Evolutionary conservation across 768 basidiomycete species (phyloP).

Genomic region (Calocera viscosa): DNA sequence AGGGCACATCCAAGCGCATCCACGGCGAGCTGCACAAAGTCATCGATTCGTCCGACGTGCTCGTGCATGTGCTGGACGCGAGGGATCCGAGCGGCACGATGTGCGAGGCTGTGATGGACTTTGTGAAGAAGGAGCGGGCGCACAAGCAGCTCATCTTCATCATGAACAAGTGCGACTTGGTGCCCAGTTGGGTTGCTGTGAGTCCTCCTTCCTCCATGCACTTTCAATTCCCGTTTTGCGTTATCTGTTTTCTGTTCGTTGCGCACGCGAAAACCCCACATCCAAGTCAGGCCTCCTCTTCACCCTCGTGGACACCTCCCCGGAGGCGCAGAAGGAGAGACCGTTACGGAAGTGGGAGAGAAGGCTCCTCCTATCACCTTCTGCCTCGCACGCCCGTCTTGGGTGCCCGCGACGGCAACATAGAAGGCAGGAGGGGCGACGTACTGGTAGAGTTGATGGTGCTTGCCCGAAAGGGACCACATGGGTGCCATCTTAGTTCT

Average conservation of each 20-base stretch:
- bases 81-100: constrained; percentile 91
- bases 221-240: not conserved
- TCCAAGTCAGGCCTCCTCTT: constrained; percentile 34
- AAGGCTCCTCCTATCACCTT: constrained; percentile 17
- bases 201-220: constrained; percentile 26
- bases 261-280: constrained; percentile 23
- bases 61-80: constrained; percentile 90
- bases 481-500: constrained; percentile 32
- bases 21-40: constrained; percentile 99
- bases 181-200: constrained; percentile 98
- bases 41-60: constrained; percentile 94
- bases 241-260: constrained; percentile 5
- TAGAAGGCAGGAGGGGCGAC: constrained; percentile 21
- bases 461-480: constrained; percentile 13
- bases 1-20: constrained; percentile 89
- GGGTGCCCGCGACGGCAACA: constrained; percentile 24
- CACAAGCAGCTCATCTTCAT: constrained; percentile 96
- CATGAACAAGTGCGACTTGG: constrained; percentile 96
- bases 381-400: constrained; percentile 23
- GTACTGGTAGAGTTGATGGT: constrained; percentile 34
- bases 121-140: constrained; percentile 86
- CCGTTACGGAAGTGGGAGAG: constrained; percentile 44
- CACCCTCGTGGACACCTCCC: constrained; percentile 13
- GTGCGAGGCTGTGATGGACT: constrained; percentile 87
- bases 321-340: constrained; percentile 15